Evolutionary conservation across 2,329 filamentous ascomycete species (phyloP).

Genomic region (Fusarium buharicum): DNA sequence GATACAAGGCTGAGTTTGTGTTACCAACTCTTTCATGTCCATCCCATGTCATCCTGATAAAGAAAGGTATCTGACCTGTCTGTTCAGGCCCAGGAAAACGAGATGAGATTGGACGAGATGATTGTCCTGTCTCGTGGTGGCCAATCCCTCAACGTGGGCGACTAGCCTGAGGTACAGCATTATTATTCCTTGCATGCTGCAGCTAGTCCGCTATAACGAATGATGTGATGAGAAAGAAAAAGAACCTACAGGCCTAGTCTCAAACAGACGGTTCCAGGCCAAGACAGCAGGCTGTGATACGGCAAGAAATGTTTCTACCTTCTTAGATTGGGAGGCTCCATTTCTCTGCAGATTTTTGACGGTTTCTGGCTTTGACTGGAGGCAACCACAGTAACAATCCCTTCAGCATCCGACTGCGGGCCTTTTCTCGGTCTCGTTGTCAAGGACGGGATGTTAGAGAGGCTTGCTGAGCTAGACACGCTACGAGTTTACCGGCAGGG

Average conservation of each 20-base stretch:
- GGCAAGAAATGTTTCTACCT: conserved; percentile 12
- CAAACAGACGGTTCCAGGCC: conserved; percentile 17
- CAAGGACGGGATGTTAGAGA: conserved; percentile 22
- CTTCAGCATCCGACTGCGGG: conserved; percentile 32
- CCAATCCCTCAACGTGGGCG: conserved; percentile 34
- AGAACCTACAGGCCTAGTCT: conserved; percentile 15
- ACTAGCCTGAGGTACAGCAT: conserved; percentile 23
- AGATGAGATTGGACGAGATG: conserved; percentile 32
- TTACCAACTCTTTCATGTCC: conserved; percentile 19
- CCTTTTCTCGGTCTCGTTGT: conserved; percentile 29
- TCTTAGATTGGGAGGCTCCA: conserved; percentile 30
- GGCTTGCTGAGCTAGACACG: conserved; percentile 32
- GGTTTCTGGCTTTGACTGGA: conserved; percentile 20
- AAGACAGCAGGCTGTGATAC: conserved; percentile 7
- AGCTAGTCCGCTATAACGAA: conserved; percentile 30
- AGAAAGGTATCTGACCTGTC: conserved; percentile 11
- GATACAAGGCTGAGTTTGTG: conserved; percentile 37
- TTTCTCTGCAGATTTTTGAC: conserved; percentile 34
- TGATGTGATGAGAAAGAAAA: conserved; percentile 22
- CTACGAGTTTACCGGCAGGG: conserved; percentile 26
- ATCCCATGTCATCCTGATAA: conserved; percentile 18
- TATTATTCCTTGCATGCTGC: conserved; percentile 43
- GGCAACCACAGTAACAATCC: conserved; percentile 20
- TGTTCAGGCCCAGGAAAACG: conserved; percentile 13
- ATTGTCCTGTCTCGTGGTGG: conserved; percentile 23